Percentiles rank a stretch among this genome's conserved stretches.
Conservation (phyloP, 805 yeast genomes). For the Komagataella mondaviorum region DNA sequence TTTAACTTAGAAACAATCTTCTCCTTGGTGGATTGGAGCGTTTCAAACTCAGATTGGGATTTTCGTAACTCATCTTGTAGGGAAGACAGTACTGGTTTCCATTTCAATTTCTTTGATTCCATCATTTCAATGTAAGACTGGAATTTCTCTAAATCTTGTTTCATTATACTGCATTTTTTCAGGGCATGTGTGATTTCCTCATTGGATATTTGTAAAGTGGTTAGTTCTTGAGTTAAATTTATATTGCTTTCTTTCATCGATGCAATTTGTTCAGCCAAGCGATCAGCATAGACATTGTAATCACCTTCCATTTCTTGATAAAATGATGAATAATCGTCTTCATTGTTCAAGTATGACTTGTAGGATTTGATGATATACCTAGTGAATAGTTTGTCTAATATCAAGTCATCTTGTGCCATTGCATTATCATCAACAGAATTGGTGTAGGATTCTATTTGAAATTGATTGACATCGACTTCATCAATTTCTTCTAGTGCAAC, state of each 20-base stretch:
- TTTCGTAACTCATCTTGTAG: slow-evolving; percentile 38
- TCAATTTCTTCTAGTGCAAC: slow-evolving; percentile 26
- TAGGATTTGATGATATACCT: slow-evolving; percentile 57
- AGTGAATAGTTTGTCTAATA: slow-evolving; percentile 36
- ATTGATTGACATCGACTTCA: slow-evolving; percentile 14
- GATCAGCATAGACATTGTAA: slow-evolving; percentile 35
- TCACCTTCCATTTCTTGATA: slow-evolving; percentile 42
- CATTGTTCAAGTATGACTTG: slow-evolving; percentile 44
- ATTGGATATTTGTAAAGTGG: slow-evolving; percentile 28
- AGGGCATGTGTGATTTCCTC: slow-evolving; percentile 35
- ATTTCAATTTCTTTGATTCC: slow-evolving; percentile 48
- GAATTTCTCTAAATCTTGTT: slow-evolving; percentile 58
- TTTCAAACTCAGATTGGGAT: slow-evolving; percentile 26
- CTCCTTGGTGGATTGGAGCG: slow-evolving; percentile 20
- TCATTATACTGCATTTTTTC: slow-evolving; percentile 48
- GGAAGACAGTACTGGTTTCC: slow-evolving; percentile 47
- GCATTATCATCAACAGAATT: slow-evolving; percentile 11
- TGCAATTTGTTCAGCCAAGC: slow-evolving; percentile 32
- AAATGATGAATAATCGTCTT: slow-evolving; percentile 46
- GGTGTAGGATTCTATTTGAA: slow-evolving; percentile 7
- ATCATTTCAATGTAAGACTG: slow-evolving; percentile 58
- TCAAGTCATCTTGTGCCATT: slow-evolving; percentile 11
- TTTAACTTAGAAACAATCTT: slow-evolving; percentile 30
- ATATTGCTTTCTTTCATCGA: slow-evolving; percentile 26
- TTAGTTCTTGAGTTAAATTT: slow-evolving; percentile 22